Percentiles rank a stretch among this genome's conserved stretches.
These are phyloP conservation scores for Phoma sp. DNA, from an alignment of 2,329 filamentous ascomycete species.

Conservation along the genomic window DNA sequence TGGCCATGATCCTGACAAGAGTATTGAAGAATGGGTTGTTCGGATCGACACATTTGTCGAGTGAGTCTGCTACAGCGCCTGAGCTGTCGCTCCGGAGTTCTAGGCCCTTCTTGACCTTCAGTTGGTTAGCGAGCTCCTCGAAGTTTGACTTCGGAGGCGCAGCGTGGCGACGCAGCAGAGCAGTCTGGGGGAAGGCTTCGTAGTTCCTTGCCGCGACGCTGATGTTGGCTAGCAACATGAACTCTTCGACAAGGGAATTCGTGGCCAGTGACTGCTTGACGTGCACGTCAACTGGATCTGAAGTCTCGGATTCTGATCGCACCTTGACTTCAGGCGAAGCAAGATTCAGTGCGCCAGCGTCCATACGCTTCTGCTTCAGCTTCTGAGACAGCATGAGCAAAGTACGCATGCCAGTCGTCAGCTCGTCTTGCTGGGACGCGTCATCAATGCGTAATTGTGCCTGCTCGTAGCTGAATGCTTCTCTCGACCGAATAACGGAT, in stretches of 20 bases:
- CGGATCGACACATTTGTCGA: conserved; percentile 82
- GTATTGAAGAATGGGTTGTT: conserved; percentile 97
- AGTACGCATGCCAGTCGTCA: conserved; percentile 87
- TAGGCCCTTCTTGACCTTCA: conserved; percentile 83
- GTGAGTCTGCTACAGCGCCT: conserved; percentile 88
- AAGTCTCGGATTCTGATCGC: conserved; percentile 92
- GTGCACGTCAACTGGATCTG: conserved; percentile 94
- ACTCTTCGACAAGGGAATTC: conserved; percentile 97
- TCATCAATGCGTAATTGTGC: conserved; percentile 96
- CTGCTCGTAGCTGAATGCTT: conserved; percentile 97
- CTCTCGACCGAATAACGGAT: conserved; percentile 94
- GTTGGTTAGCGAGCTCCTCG: conserved; percentile 88
- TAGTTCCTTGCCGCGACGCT: conserved; percentile 91
- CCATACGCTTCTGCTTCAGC: conserved; percentile 93
- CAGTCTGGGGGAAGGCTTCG: conserved; percentile 91
- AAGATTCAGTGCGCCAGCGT: conserved; percentile 87
- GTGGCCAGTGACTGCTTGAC: conserved; percentile 93
- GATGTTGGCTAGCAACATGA: conserved; percentile 98
- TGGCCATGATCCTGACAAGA: conserved; percentile 94
- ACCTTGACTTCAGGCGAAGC: conserved; percentile 98
- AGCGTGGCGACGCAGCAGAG: conserved; percentile 88
- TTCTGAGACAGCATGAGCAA: conserved; percentile 90
- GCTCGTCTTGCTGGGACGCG: conserved; percentile 80
- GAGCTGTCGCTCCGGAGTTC: conserved; percentile 85
- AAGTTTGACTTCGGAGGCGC: conserved; percentile 96